phyloP scores from a whole-genome alignment of 2,329 filamentous ascomycete species.

The Fusarium sambucinum region DNA sequence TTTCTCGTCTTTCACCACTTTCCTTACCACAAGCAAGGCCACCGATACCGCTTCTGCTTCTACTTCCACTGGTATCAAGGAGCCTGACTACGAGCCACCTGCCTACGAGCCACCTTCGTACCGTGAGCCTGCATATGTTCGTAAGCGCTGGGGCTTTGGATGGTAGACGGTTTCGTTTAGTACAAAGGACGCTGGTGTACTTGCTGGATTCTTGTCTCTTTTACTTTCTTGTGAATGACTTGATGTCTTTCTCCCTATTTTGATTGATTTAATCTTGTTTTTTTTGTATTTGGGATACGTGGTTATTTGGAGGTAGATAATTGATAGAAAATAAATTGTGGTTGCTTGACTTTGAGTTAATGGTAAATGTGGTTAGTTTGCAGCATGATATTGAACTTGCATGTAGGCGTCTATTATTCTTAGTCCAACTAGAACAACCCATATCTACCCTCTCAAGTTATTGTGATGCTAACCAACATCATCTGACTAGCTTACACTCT shows the following conservation, averaged over 20 bases:
- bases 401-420: neutral
- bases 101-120: slow-evolving; percentile 44
- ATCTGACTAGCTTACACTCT: slow-evolving; percentile 36
- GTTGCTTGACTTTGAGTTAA: neutral
- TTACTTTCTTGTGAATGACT: slow-evolving; percentile 28
- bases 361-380: neutral
- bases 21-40: slow-evolving; percentile 44
- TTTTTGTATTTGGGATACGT: slow-evolving; percentile 15
- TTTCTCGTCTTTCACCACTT: slow-evolving; percentile 37
- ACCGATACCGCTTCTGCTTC: slow-evolving; percentile 6
- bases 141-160: slow-evolving; percentile 38
- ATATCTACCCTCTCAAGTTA: neutral
- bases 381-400: neutral
- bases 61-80: slow-evolving; percentile 9
- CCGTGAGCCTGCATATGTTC: slow-evolving; percentile 39
- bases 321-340: slow-evolving; percentile 34
- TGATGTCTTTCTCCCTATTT: slow-evolving; percentile 23
- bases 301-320: slow-evolving; percentile 26
- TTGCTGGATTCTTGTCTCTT: neutral
- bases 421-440: no score
- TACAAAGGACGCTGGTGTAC: neutral
- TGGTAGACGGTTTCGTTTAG: slow-evolving; percentile 1
- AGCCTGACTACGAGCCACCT: slow-evolving; percentile 38
- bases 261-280: neutral
- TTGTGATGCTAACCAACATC: neutral